Percentiles rank a stretch among this genome's conserved stretches.
phyloP scores from a whole-genome alignment of 495 filamentous ascomycete genomes.

The Penicillium psychrofluorescens region DNA sequence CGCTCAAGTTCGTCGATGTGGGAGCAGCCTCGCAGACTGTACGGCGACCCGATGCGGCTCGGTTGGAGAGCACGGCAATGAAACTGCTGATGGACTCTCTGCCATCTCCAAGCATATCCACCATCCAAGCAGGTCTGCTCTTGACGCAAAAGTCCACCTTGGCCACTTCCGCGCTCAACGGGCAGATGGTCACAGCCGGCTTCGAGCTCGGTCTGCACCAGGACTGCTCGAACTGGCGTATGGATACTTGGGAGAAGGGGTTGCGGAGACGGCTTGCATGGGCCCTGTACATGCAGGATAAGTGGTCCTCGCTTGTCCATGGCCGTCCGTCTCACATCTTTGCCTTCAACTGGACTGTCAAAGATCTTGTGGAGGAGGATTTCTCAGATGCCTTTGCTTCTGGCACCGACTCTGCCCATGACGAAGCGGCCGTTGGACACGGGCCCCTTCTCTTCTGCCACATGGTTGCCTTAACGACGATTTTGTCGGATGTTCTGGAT shows the following conservation, averaged over 20 bases:
- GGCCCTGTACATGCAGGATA: slow-evolving; percentile 55
- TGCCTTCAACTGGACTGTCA: slow-evolving; percentile 50
- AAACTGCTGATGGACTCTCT: slow-evolving; percentile 69
- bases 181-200: slow-evolving; percentile 56
- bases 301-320: slow-evolving; percentile 50
- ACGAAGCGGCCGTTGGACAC: slow-evolving; percentile 34
- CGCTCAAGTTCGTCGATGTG: slow-evolving; percentile 83
- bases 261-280: slow-evolving; percentile 51
- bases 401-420: slow-evolving; percentile 22
- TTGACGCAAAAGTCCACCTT: slow-evolving; percentile 83
- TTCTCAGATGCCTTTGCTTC: slow-evolving; percentile 34
- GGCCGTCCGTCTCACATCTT: slow-evolving; percentile 51
- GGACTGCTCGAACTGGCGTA: slow-evolving; percentile 48
- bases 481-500: slow-evolving; percentile 53
- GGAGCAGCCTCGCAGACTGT: slow-evolving; percentile 56
- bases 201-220: slow-evolving; percentile 52
- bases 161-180: slow-evolving; percentile 79
- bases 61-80: slow-evolving; percentile 71
- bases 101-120: slow-evolving; percentile 81
- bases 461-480: slow-evolving; percentile 51
- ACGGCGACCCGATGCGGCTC: slow-evolving; percentile 63
- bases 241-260: slow-evolving; percentile 48
- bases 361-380: slow-evolving; percentile 45
- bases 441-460: slow-evolving; percentile 49
- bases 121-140: slow-evolving; percentile 84